Percentiles rank a stretch among this genome's conserved stretches.
Evolutionary conservation across 1,284 basidiomycete genomes (phyloP).

Genomic region (Prillingera fragicola): DNA sequence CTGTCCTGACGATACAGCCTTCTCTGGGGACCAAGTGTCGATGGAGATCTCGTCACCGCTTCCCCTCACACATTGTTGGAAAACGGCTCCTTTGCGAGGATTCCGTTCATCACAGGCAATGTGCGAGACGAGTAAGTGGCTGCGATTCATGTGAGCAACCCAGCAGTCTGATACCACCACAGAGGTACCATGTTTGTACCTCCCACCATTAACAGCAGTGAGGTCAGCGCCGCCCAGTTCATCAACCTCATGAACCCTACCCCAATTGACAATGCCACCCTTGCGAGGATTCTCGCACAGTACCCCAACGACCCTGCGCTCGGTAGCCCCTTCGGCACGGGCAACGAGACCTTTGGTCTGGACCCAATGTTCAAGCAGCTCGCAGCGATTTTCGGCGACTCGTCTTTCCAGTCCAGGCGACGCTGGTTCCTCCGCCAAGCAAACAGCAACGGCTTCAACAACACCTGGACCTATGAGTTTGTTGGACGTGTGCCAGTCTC

Average conservation of each 20-base stretch:
- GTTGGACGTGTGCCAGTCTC: conserved; percentile 19
- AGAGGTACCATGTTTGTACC: conserved; percentile 38
- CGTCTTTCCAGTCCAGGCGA: conserved; percentile 29
- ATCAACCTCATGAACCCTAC: conserved; percentile 23
- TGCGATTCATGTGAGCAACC: too few relatives aligned
- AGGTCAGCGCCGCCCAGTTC: conserved; percentile 8
- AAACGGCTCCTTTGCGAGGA: conserved; percentile 33
- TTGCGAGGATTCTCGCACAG: conserved; percentile 19
- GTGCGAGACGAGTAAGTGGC: conserved; percentile 42
- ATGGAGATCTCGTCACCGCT: conserved; percentile 41
- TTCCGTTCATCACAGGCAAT: conserved; percentile 46
- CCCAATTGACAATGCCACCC: conserved; percentile 8
- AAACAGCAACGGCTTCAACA: conserved; percentile 19
- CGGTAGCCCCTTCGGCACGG: conserved; percentile 40
- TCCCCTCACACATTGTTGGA: conserved; percentile 35
- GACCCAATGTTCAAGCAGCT: conserved; percentile 25
- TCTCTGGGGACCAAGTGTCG: conserved; percentile 28
- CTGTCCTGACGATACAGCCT: neutral
- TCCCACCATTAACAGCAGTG: conserved; percentile 12
- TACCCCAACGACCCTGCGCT: conserved; percentile 31
- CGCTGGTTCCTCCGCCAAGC: conserved; percentile 30
- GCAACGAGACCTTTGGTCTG: conserved; percentile 37
- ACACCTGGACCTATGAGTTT: conserved; percentile 39
- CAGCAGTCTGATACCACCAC: neutral
- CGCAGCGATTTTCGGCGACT: conserved; percentile 32